These are phyloP conservation scores for Metarhizium rileyi DNA, from an alignment of 2,329 filamentous ascomycete species.

Conservation along the genomic window DNA sequence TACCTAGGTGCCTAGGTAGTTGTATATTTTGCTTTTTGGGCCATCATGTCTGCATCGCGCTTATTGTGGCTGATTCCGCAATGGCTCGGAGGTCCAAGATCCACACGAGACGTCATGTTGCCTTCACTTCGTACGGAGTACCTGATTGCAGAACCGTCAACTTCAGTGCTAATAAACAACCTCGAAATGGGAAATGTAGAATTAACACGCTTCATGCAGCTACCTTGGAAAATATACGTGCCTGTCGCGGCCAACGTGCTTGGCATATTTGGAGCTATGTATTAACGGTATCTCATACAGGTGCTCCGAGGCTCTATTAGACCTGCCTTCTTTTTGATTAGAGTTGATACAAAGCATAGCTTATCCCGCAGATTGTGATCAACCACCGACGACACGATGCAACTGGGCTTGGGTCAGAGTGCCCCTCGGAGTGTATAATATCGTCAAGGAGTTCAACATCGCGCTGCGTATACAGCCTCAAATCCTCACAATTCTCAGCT, in stretches of 20 bases:
- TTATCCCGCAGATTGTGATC: conserved; percentile 60
- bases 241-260: conserved; percentile 47
- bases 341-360: conserved; percentile 25
- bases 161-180: neutral
- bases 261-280: conserved; percentile 48
- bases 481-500: conserved; percentile 31
- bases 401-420: conserved; percentile 55
- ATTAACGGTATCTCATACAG: conserved; percentile 10
- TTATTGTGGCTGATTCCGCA: neutral
- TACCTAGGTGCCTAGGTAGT: too few species aligned
- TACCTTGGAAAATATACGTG: conserved; percentile 34
- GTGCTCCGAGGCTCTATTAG: too few species aligned
- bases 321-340: conserved; percentile 55
- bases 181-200: neutral
- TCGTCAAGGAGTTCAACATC: conserved; percentile 30
- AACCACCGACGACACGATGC: conserved; percentile 59
- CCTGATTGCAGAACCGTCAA: neutral
- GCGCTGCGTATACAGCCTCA: conserved; percentile 34
- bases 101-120: neutral
- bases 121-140: neutral
- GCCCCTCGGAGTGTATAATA: conserved; percentile 47
- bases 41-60: neutral
- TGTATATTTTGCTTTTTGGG: neutral
- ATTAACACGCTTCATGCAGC: neutral
- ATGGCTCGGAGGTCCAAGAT: neutral